Evolutionary conservation across 768 basidiomycete genomes (phyloP).

Genomic region (Boletus sp.): DNA sequence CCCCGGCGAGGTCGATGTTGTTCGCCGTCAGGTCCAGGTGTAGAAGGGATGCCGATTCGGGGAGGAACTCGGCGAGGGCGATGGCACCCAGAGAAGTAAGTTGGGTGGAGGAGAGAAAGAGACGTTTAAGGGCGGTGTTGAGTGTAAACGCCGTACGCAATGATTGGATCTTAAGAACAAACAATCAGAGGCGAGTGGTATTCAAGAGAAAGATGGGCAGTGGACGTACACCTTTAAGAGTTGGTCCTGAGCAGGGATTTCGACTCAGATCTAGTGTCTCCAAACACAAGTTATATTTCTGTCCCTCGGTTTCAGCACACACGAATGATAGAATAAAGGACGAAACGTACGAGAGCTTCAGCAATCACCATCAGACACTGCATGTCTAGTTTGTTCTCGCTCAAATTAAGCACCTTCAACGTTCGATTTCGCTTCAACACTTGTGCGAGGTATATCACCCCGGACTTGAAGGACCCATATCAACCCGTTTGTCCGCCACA

Average conservation of each 20-base stretch:
- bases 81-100: slow-evolving; percentile 87
- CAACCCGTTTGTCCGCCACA: neutral
- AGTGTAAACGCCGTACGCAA: slow-evolving; percentile 91
- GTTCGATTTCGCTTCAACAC: slow-evolving; percentile 96
- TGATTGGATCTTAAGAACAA: slow-evolving; percentile 63
- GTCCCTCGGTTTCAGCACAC: neutral
- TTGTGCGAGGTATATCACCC: slow-evolving; percentile 89
- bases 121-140: slow-evolving; percentile 85
- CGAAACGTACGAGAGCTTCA: slow-evolving; percentile 74
- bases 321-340: neutral
- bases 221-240: slow-evolving; percentile 79
- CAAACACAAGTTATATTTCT: slow-evolving; percentile 94
- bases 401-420: slow-evolving; percentile 88
- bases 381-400: slow-evolving; percentile 92
- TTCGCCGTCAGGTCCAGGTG: slow-evolving; percentile 92
- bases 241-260: slow-evolving; percentile 91
- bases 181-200: neutral
- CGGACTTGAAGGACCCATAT: slow-evolving; percentile 40
- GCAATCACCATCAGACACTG: slow-evolving; percentile 76
- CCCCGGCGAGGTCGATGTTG: slow-evolving; percentile 80
- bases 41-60: slow-evolving; percentile 81
- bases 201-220: neutral
- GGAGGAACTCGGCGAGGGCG: slow-evolving; percentile 93
- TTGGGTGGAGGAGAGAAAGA: slow-evolving; percentile 84
- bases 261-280: slow-evolving; percentile 93